Evolutionary conservation across 345 rosid genomes (phyloP).

Genomic region (Camelina hispida): DNA sequence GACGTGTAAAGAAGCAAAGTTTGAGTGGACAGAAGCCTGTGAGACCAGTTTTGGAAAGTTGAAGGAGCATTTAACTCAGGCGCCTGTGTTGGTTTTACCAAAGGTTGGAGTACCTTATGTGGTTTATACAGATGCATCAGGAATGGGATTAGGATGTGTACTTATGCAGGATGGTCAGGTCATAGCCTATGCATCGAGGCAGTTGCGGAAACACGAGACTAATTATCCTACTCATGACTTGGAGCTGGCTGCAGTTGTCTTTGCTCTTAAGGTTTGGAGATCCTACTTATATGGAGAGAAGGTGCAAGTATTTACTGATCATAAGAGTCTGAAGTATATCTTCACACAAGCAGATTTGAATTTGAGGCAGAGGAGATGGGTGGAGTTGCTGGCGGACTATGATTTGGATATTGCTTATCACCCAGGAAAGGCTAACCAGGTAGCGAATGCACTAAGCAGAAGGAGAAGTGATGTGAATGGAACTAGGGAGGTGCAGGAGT

Average conservation of each 20-base stretch:
- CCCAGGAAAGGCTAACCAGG: not conserved
- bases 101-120: not conserved
- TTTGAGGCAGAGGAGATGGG: not conserved
- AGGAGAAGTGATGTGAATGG: not conserved
- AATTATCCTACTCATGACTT: not conserved
- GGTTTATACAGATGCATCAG: not conserved
- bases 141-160: not conserved
- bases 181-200: not conserved
- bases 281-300: not conserved
- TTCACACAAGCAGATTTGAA: not conserved
- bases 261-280: not conserved
- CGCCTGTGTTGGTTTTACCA: not conserved
- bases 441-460: not conserved
- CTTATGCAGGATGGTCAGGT: not conserved
- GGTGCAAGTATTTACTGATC: not conserved
- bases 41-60: not conserved
- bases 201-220: not conserved
- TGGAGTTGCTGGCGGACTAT: not conserved
- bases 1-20: not conserved
- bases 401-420: not conserved
- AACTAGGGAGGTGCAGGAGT: not conserved
- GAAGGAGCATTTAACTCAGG: not conserved
- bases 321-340: not conserved
- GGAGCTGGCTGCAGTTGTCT: not conserved
- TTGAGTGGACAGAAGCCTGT: not conserved